Evolutionary conservation across 495 filamentous ascomycete species (phyloP).

Genomic region (Choiromyces venosus): DNA sequence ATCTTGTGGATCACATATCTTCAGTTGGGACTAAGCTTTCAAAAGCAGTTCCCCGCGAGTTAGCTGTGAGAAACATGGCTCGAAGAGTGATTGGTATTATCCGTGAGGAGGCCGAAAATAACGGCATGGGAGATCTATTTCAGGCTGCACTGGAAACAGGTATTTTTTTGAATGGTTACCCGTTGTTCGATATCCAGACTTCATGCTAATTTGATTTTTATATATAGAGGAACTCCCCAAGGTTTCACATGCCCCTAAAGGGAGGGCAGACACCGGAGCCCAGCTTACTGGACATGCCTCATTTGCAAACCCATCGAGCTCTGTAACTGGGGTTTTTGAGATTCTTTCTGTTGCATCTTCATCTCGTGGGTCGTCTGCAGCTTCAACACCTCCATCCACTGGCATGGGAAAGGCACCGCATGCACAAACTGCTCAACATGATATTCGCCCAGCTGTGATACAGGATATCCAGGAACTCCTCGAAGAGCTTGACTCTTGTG

Average conservation of each 20-base stretch:
- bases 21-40: slow-evolving; percentile 66
- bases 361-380: slow-evolving; percentile 26
- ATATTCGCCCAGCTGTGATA: slow-evolving; percentile 39
- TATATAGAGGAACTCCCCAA: slow-evolving; percentile 17
- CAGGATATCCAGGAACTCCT: slow-evolving; percentile 41
- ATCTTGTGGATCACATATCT: slow-evolving; percentile 71
- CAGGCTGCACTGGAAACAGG: slow-evolving; percentile 49
- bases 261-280: not conserved
- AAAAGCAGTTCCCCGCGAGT: slow-evolving; percentile 76
- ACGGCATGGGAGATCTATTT: slow-evolving; percentile 60
- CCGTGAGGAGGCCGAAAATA: slow-evolving; percentile 80
- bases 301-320: slow-evolving; percentile 1
- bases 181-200: not conserved
- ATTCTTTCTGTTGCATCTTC: slow-evolving; percentile 33
- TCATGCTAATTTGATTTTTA: not conserved
- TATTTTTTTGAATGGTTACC: slow-evolving; percentile 14
- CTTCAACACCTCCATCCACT: slow-evolving; percentile 26
- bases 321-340: slow-evolving; percentile 38
- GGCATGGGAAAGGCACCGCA: slow-evolving; percentile 13
- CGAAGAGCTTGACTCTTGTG: slow-evolving; percentile 38
- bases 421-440: slow-evolving; percentile 27
- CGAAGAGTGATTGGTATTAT: slow-evolving; percentile 83
- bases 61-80: slow-evolving; percentile 89
- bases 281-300: not conserved
- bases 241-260: not conserved